Percentiles rank a stretch among this genome's conserved stretches.
Evolutionary conservation across 257 asterid species (phyloP).

Genomic region (Plantago ovata): DNA sequence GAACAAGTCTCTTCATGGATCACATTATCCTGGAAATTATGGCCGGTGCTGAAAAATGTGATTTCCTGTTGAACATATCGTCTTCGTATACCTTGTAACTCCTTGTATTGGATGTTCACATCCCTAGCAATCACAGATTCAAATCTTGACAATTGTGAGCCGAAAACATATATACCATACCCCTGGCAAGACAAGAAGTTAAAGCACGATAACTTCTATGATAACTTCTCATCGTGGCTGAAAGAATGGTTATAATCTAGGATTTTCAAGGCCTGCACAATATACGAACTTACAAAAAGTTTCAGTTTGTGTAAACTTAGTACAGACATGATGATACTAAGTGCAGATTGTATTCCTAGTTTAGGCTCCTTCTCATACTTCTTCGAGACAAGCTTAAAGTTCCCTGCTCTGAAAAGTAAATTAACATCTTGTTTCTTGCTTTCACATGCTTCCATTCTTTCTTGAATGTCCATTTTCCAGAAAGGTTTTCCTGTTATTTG

Average conservation of each 20-base stretch:
- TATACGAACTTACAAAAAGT: not conserved
- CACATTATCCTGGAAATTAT: constrained; percentile 38
- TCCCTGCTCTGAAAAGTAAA: constrained; percentile 40
- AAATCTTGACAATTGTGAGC: not conserved
- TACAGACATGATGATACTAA: not conserved
- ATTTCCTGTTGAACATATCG: constrained; percentile 44
- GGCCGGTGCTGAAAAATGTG: constrained; percentile 37
- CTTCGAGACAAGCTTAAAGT: constrained; percentile 41
- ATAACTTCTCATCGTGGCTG: constrained; percentile 29
- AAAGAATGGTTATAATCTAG: constrained; percentile 46
- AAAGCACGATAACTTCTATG: constrained; percentile 31
- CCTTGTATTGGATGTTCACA: constrained; percentile 38
- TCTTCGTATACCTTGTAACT: constrained; percentile 41
- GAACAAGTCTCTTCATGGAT: too few species aligned
- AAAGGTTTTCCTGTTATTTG: constrained; percentile 48
- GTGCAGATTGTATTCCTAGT: not conserved
- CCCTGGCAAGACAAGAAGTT: constrained; percentile 31
- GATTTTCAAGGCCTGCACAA: constrained; percentile 46
- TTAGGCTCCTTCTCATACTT: constrained; percentile 65
- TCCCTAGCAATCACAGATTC: constrained; percentile 39
- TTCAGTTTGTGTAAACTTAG: not conserved
- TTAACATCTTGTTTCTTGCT: constrained; percentile 45
- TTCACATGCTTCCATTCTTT: constrained; percentile 38
- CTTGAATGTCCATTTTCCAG: constrained; percentile 57
- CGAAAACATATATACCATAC: constrained; percentile 15